A percentile compares a stretch with the other conserved stretches of the same genome.
Evolutionary conservation across 768 basidiomycete species (phyloP).

Genomic region (Mycena metata): DNA sequence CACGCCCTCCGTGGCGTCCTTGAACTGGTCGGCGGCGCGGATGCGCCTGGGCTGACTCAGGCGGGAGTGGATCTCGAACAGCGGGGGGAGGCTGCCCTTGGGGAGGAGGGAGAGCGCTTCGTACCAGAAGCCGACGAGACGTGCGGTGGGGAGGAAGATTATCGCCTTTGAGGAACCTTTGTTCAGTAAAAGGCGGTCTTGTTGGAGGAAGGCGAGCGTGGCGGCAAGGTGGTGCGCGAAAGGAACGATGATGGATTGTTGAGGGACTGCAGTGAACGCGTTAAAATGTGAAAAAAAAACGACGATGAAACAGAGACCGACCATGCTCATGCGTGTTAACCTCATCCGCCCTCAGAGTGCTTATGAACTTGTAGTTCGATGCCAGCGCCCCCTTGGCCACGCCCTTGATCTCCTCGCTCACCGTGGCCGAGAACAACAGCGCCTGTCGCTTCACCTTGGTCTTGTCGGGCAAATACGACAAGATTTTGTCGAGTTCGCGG

Average conservation of each 20-base stretch:
- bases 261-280: slow-evolving; percentile 52
- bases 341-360: slow-evolving; percentile 70
- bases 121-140: slow-evolving; percentile 42
- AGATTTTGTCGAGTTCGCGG: slow-evolving; percentile 74
- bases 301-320: slow-evolving; percentile 32
- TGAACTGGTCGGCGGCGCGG: slow-evolving; percentile 65
- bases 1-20: slow-evolving; percentile 56
- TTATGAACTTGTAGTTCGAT: slow-evolving; percentile 61
- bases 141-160: slow-evolving; percentile 78
- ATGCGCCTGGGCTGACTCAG: slow-evolving; percentile 64
- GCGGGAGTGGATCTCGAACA: slow-evolving; percentile 71
- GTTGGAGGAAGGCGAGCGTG: slow-evolving; percentile 53
- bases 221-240: slow-evolving; percentile 58
- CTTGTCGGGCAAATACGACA: slow-evolving; percentile 55
- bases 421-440: slow-evolving; percentile 81
- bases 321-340: slow-evolving; percentile 74
- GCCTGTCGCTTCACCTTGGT: slow-evolving; percentile 71
- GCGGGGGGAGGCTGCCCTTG: slow-evolving; percentile 47
- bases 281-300: not conserved
- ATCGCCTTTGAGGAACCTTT: slow-evolving; percentile 59
- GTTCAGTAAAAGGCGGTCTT: slow-evolving; percentile 47
- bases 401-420: slow-evolving; percentile 76
- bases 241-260: slow-evolving; percentile 59
- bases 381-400: slow-evolving; percentile 48
- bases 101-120: slow-evolving; percentile 35